Evolutionary conservation across 805 yeast species (phyloP).

Genomic region (Yarrowia sp.): DNA sequence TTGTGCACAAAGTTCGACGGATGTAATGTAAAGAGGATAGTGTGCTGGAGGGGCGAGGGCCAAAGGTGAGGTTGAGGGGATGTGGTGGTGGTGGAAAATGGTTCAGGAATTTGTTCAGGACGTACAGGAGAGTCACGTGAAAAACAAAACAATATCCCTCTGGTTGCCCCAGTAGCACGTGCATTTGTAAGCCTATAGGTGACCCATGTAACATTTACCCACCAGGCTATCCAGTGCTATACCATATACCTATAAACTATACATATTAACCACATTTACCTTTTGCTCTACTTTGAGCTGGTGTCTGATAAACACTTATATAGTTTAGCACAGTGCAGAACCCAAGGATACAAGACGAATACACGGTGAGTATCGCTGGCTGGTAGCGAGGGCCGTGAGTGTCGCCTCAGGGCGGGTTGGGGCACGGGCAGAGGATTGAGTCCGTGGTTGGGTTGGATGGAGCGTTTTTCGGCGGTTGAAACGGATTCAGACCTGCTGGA

Average conservation of each 20-base stretch:
- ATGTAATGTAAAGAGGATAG: slow-evolving; percentile 12
- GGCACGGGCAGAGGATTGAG: too few relatives aligned
- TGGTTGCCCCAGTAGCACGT: too few relatives aligned
- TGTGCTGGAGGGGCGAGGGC: slow-evolving; percentile 4
- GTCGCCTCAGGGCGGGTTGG: background rate
- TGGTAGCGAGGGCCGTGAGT: background rate
- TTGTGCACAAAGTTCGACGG: slow-evolving; percentile 5
- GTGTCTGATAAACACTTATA: slow-evolving; percentile 20
- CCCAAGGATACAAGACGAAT: slow-evolving; percentile 12
- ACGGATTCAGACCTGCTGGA: too few relatives aligned
- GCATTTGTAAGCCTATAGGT: background rate
- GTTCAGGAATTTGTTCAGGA: too few relatives aligned
- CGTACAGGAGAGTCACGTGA: too few relatives aligned
- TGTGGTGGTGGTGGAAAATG: too few relatives aligned
- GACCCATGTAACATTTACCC: slow-evolving; percentile 3
- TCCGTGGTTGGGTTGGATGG: too few relatives aligned
- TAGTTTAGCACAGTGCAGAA: slow-evolving; percentile 21
- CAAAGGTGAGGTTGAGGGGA: background rate
- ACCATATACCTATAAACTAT: slow-evolving; percentile 15
- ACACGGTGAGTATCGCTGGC: slow-evolving; percentile 11
- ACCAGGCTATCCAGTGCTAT: slow-evolving; percentile 14
- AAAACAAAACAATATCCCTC: too few relatives aligned
- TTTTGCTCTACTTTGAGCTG: slow-evolving; percentile 22
- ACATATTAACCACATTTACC: slow-evolving; percentile 23
- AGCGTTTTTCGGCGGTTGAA: too few relatives aligned